Base-by-base conservation (phyloP, 2,329 filamentous ascomycete genomes). In the Boeremia lycopersici region DNA sequence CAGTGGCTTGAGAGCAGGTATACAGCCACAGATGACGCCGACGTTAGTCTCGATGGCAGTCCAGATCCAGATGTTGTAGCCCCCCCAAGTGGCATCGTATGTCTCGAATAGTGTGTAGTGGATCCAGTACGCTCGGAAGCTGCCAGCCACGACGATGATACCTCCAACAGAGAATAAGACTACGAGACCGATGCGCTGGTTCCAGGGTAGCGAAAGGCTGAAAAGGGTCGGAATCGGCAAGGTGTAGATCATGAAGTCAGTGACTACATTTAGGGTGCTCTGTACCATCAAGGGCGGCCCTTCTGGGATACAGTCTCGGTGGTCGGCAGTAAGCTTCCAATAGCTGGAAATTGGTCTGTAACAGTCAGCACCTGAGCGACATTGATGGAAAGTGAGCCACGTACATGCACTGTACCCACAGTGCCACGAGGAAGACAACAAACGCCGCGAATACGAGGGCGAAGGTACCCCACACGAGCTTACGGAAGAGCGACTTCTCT, bases 181-280 rank as follows among this genome's bases (percentile, higher is more conserved):
- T 29, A 74, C 69, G 12, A 78, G 74, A 15, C 77, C 77, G 28
- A 79, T 66, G 19, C 78, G 76, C 48, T 80, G 76, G 26, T 64
- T 68, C 48, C 76, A 65, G 1, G 78, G 78, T 57, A 81, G 77
- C 26, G 74, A 73, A 15, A 81, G 72, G n/a, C 67, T 64, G 64
- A 78, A 76, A 30, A 81, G 71, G 13, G 80, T 76, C 2, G 78
- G 79, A 11, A 81, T 78, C 0, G 79, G 79, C 1, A 81, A 65
- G 2, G 76, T 60, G 5, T 79, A 79, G 34, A 78, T 76, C 49
- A 79, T 71, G 34, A 81, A 72, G 59, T 81, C 79, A 9, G 78
- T 76, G 6, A 78, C 60, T 28, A 77, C 78, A 48, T 79, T 80
- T 44, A 81, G 64, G 3, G 76, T 65, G 6, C 75, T 77, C 30